Base-by-base conservation (phyloP, 2,329 filamentous ascomycete genomes). In the Verticillium alfalfae region DNA sequence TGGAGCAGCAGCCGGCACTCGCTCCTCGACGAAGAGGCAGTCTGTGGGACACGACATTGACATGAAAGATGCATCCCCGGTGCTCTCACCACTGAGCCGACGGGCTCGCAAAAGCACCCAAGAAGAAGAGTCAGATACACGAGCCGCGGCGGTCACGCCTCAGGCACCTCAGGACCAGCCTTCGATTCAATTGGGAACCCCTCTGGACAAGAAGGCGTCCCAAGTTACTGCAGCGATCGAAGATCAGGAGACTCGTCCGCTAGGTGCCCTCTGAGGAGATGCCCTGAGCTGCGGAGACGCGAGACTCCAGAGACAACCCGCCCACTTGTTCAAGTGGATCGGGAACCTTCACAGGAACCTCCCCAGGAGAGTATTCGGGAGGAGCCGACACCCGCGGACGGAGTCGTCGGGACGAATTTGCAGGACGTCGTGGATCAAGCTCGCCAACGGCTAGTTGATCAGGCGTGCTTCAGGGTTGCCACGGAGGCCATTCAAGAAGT, bases 1-100 rank as follows among this genome's bases (percentile, higher is more conserved):
- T 31, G 61, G 59, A 15, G 63, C 61, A 7, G 57, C 59, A n/a
- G 63, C 61, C 34, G 59, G 61, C 22, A 61, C 59, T 18, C 61
- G 61, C 18, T 37, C 39, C 18, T 63, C 63, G 3, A 59, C 63
- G 7, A 57, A 38, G n/a, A 64, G 60, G 34, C 61, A 63, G 3
- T 34, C 16, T 2, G 58, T 37, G 5, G n/a, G n/a, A 3, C 22
- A 59, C 16, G 61, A 64, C 34, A 52, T 61, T 39, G 34, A 22
- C 6, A 56, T 49, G 63, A n/a, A 31, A 26, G 61, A 64, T 10
- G 59, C 37, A n/a, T 6, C n/a, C 13, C 59, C 54, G 34, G 31
- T 39, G 12, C 59, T 52, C 18, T 52, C 45, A 18, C 45, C 45
- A 12, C n/a, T 52, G n/a, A 22, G 18, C 45, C n/a, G 18, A 18